phyloP scores from a whole-genome alignment of 768 basidiomycete genomes.

The Coprinellus micaceus region DNA sequence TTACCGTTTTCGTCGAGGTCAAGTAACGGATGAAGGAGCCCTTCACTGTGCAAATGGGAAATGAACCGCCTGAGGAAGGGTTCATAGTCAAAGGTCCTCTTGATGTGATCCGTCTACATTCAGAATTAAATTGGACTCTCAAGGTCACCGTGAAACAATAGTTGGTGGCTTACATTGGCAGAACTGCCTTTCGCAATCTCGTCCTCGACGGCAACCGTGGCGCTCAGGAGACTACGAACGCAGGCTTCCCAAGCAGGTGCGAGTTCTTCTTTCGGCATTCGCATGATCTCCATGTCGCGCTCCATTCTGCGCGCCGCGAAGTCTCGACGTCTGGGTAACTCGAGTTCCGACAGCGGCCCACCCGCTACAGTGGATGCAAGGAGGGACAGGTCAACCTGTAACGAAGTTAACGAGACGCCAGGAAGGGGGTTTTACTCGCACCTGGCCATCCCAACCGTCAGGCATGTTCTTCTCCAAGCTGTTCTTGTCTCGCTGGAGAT shows the following conservation, averaged over 20 bases:
- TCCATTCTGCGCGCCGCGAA: conserved; percentile 45
- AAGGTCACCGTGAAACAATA: neutral
- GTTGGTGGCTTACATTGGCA: conserved; percentile 39
- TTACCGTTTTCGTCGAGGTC: conserved; percentile 33
- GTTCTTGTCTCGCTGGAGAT: conserved; percentile 44
- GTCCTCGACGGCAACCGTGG: conserved; percentile 45
- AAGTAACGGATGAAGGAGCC: conserved; percentile 41
- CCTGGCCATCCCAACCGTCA: conserved; percentile 35
- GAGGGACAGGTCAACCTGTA: conserved; percentile 39
- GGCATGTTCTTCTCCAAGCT: conserved; percentile 44
- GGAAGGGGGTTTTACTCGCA: conserved; percentile 19
- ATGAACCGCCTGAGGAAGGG: conserved; percentile 53
- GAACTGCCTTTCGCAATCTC: conserved; percentile 41
- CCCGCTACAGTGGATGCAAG: conserved; percentile 21
- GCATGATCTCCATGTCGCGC: conserved; percentile 40
- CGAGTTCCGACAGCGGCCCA: conserved; percentile 18
- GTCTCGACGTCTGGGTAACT: conserved; percentile 35
- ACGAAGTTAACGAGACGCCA: neutral
- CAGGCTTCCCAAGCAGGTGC: conserved; percentile 45
- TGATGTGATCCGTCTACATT: conserved; percentile 50
- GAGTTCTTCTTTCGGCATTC: conserved; percentile 37
- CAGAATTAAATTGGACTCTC: neutral
- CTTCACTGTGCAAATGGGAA: conserved; percentile 40
- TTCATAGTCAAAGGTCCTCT: conserved; percentile 61
- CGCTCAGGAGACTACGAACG: conserved; percentile 35